These are phyloP conservation scores for Ganoderma sinense DNA, from an alignment of 1,284 basidiomycete genomes.

Conservation along the genomic window DNA sequence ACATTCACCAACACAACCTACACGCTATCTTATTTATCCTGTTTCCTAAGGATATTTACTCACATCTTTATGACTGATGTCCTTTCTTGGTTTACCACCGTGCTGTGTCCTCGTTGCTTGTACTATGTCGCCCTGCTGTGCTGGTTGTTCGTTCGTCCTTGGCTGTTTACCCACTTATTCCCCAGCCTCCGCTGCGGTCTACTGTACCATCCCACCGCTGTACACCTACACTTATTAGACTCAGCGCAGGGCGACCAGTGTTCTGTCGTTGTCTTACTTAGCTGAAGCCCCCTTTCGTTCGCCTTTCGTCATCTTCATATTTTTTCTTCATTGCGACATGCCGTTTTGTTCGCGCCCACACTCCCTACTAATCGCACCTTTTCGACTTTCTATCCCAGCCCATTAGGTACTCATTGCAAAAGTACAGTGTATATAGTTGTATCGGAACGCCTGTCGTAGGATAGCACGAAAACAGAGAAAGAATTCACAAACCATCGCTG, in stretches of 20 bases:
- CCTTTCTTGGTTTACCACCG: neutral
- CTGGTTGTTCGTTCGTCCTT: neutral
- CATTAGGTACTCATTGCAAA: constrained; percentile 17
- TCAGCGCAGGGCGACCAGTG: neutral
- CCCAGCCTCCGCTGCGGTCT: neutral
- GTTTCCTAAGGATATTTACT: constrained; percentile 7
- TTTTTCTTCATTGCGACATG: neutral
- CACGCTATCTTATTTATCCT: constrained; percentile 21
- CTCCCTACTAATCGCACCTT: neutral
- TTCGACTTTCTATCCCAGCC: constrained; percentile 2
- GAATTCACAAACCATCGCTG: neutral
- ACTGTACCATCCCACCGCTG: neutral
- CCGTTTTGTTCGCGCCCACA: neutral
- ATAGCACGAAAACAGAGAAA: constrained; percentile 18
- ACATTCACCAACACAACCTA: constrained; percentile 9
- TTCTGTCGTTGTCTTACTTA: neutral
- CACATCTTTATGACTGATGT: constrained; percentile 11
- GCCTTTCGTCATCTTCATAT: constrained; percentile 2
- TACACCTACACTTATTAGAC: neutral
- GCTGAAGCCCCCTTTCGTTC: neutral
- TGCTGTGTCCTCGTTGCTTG: constrained; percentile 8
- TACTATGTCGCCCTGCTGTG: constrained; percentile 3
- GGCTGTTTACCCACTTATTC: neutral
- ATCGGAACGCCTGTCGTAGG: constrained; percentile 24
- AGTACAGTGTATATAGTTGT: constrained; percentile 31